Base-by-base conservation (phyloP, 2,329 filamentous ascomycete genomes). In the Neopestalotiopsis sp. region DNA sequence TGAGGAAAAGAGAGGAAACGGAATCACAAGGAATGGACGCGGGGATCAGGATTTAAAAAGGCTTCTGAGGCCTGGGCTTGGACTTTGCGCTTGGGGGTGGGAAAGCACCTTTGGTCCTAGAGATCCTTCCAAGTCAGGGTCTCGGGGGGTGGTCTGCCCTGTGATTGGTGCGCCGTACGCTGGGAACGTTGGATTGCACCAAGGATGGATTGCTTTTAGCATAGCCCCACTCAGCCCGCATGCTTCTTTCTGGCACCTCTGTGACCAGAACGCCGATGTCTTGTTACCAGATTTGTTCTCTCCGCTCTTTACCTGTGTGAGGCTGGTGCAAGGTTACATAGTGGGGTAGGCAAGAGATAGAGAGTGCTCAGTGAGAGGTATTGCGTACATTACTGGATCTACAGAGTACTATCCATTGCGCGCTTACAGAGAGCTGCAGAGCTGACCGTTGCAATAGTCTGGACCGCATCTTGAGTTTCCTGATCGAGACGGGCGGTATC, bases 401-500 rank as follows among this genome's bases (percentile, higher is more conserved):
- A 38, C 34, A 24, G 24, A 24, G 24, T 38, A 7, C 34, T 7
- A 10, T 1, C 34, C 1, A 10, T 38, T 10, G 34, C 34, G 34
- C 34, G 34, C 34, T 38, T 38, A 6, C 34, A 38, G 34, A 38
- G 6, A 38, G 6, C 10, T 38, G 5, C 10, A 38, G 34, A 38
- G 34, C 34, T 38, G 34, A 38, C 34, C 6, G 12, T 53, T 42
- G 7, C 7, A 24, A 20, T 49, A 45, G 14, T 24, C 34, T 12
- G 40, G 40, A 17, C 58, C 12, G 34, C 24, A 38, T 14, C 42
- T 53, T 53, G 56, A 38, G 45, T n/a, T 42, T 65, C 24, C 45
- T 74, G 59, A 53, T 71, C 70, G 68, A 70, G 45, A 64, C 68
- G 30, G 56, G 14, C 49, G 14, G 49, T 56, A 17, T 14, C n/a